Base-by-base conservation (phyloP, 2,329 filamentous ascomycete genomes). In the Aspergillus costaricaensis region DNA sequence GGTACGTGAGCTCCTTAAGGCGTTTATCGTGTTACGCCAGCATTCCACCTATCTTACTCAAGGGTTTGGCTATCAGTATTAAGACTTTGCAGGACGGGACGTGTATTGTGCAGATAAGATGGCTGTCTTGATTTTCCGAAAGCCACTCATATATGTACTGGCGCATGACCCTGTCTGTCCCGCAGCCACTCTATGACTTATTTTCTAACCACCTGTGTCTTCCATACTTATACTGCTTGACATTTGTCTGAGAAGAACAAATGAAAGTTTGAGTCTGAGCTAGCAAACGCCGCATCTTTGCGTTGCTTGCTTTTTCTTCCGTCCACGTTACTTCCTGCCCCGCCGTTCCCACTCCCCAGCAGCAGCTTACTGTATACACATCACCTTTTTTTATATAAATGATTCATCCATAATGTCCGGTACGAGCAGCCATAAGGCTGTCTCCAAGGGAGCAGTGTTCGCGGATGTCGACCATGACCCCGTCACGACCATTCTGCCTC, bases 401-500 rank as follows among this genome's bases (percentile, higher is more conserved):
- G n/a, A 9, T 23, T 6, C 15, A 17, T 6, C 36, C 30, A 60
- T 38, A 17, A 61, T 62, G 59, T 56, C 62, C 21, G 17, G 39
- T 27, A 17, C 23, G 27, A 50, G 23, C 21, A 62, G 55, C 19
- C 39, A 43, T 32, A 60, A 57, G 21, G 10, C 25, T n/a, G 21
- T 52, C 4, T 55, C 65, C 1, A 67, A 69, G 43, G 52, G 55
- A 15, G 51, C 61, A 4, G 44, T 62, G 17, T 70, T 68, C 23
- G 58, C 56, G 15, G 67, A 72, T 61, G 21, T 62, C 52, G 57
- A 67, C 12, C 69, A 75, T 72, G 72, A 68, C 5, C 74, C 67
- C 10, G 75, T 77, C 55, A 77, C 75, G 2, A 75, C 75, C 5
- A 61, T 76, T 7, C 67, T 78, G 27, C 67, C 68, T 2, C 70